Evolutionary conservation across 2,329 filamentous ascomycete species (phyloP).

Genomic region (Didymosphaeria variabile): DNA sequence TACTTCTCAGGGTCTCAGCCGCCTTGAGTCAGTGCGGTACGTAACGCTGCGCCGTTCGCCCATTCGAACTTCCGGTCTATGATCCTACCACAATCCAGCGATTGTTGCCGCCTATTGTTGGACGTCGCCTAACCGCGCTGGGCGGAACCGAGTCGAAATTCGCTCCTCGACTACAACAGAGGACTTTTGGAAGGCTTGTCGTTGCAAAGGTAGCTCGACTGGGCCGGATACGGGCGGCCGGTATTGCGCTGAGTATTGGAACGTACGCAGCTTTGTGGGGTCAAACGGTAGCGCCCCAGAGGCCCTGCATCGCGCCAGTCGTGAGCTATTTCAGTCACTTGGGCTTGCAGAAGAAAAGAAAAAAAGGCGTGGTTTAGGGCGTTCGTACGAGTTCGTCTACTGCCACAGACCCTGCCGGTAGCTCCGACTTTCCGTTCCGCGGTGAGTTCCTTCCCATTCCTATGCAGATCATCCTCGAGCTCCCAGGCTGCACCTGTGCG

Average conservation of each 20-base stretch:
- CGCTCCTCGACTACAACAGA: slow-evolving; percentile 2
- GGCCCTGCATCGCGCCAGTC: slow-evolving; percentile 6
- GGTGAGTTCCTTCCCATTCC: slow-evolving; percentile 13
- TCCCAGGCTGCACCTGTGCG: neutral
- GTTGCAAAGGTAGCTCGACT: slow-evolving; percentile 11
- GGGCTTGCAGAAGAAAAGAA: neutral
- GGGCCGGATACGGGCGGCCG: slow-evolving; percentile 3
- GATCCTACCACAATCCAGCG: neutral
- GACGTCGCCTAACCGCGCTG: slow-evolving; percentile 2
- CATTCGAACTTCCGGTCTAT: neutral
- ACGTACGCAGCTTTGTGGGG: slow-evolving; percentile 10
- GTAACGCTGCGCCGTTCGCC: slow-evolving; percentile 2
- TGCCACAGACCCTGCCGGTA: neutral
- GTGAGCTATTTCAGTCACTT: slow-evolving; percentile 8
- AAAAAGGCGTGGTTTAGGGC: neutral
- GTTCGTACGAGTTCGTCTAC: neutral
- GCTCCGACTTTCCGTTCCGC: slow-evolving; percentile 2
- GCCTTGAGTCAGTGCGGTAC: slow-evolving; percentile 8
- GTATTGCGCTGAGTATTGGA: slow-evolving; percentile 6
- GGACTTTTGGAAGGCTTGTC: neutral
- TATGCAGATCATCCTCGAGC: neutral
- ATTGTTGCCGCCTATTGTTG: slow-evolving; percentile 2
- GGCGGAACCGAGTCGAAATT: slow-evolving; percentile 6
- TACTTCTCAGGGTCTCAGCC: neutral
- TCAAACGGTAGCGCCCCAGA: slow-evolving; percentile 1